Percentiles rank a stretch among this genome's conserved stretches.
phyloP scores from a whole-genome alignment of 176 grass and related monocot species.

The Stipa capillata region DNA sequence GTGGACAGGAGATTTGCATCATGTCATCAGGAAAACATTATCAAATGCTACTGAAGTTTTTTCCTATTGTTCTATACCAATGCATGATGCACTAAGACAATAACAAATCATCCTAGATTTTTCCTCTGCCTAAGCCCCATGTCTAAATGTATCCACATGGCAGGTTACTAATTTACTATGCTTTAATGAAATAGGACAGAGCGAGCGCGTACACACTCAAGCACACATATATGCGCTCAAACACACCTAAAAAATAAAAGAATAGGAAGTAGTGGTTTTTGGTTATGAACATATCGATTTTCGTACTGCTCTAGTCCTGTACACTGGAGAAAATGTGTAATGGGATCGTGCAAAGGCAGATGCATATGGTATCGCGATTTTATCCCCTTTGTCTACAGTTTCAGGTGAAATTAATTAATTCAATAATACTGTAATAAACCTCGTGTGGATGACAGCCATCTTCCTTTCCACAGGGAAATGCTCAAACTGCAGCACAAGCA shows the following conservation, averaged over 20 bases:
- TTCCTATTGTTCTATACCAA: neutral
- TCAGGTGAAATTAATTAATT: neutral
- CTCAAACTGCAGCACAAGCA: neutral
- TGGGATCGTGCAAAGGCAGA: neutral
- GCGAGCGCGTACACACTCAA: neutral
- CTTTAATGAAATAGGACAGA: neutral
- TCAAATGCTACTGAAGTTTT: neutral
- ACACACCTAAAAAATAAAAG: neutral
- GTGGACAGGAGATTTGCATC: neutral
- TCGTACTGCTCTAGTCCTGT: neutral
- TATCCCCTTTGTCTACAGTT: neutral
- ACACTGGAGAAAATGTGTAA: neutral
- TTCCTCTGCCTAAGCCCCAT: neutral
- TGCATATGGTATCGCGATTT: neutral
- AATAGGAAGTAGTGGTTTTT: neutral
- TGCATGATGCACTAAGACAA: neutral
- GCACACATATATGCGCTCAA: neutral
- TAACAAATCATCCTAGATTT: neutral
- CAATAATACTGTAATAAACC: neutral
- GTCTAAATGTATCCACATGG: conserved; percentile 3
- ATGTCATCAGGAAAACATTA: neutral
- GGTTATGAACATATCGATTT: neutral
- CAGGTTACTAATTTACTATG: neutral
- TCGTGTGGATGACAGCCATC: neutral
- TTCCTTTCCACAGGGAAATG: neutral